phyloP scores from a whole-genome alignment of 371 early-diverging fungal genomes.

The Cladochytrium tenue region DNA sequence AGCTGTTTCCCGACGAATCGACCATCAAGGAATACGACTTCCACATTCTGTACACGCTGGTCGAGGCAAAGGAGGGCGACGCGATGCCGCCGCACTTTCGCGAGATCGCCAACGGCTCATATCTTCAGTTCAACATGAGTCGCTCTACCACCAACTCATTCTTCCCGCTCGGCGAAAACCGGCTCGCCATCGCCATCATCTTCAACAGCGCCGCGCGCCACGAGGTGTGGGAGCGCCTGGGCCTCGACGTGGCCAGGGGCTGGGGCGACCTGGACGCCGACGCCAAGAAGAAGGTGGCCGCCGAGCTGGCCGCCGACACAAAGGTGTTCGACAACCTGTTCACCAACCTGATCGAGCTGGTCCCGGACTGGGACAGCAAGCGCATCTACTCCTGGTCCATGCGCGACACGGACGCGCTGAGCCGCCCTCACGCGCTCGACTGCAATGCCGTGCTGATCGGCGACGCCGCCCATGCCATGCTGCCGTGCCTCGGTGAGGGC shows the following conservation, averaged over 20 bases:
- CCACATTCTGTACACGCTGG: not conserved
- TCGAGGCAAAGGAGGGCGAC: not conserved
- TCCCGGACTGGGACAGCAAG: not conserved
- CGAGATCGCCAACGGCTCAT: not conserved
- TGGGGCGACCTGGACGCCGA: not conserved
- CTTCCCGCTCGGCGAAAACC: conserved; percentile 1
- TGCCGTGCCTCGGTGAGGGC: conserved; percentile 17
- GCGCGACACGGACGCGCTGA: not conserved
- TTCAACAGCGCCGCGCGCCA: not conserved
- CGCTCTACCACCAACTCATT: not conserved
- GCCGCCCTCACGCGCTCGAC: not conserved
- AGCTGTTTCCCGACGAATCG: not conserved
- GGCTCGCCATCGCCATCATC: not conserved
- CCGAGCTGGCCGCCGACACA: not conserved
- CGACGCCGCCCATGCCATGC: conserved; percentile 21
- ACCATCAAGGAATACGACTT: not conserved
- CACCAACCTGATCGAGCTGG: not conserved
- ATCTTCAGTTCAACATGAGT: not conserved
- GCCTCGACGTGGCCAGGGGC: not conserved
- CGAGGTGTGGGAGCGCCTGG: not conserved
- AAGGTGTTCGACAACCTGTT: not conserved
- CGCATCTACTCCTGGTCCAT: not conserved
- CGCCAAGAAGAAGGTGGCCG: not conserved
- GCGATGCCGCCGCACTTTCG: not conserved
- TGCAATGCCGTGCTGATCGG: conserved; percentile 8